These are phyloP conservation scores for Clavispora carvajalis DNA, from an alignment of 805 yeast genomes.

Conservation along the genomic window DNA sequence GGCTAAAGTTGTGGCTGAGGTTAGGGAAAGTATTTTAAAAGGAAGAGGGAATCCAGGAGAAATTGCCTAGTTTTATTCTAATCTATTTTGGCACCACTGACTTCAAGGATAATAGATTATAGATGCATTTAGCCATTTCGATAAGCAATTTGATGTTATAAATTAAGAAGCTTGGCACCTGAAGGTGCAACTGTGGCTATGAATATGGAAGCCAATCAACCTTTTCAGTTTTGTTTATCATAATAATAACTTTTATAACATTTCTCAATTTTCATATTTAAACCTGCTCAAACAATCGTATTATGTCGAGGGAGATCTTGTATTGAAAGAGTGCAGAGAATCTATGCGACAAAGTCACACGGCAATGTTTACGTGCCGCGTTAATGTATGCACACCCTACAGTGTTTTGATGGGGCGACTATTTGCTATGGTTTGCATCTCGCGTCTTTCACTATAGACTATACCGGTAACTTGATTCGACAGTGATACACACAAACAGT, in stretches of 20 bases:
- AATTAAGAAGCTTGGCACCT: no score
- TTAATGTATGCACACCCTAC: background rate
- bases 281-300: no score
- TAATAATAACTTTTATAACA: no score
- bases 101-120: no score
- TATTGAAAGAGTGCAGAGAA: no score
- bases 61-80: slow-evolving; percentile 4
- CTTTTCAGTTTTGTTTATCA: no score
- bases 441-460: background rate
- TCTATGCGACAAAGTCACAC: no score
- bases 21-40: slow-evolving; percentile 5
- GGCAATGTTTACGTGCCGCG: background rate
- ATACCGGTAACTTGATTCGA: background rate
- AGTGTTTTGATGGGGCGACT: background rate
- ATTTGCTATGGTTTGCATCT: background rate
- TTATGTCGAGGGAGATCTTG: background rate
- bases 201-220: no score
- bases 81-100: background rate
- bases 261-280: no score
- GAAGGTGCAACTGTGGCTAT: no score
- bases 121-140: no score
- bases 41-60: slow-evolving; percentile 7
- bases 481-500: background rate
- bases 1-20: slow-evolving; percentile 6
- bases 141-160: no score